Conservation (phyloP, 2,329 filamentous ascomycete species). For the Botrytis elliptica region DNA sequence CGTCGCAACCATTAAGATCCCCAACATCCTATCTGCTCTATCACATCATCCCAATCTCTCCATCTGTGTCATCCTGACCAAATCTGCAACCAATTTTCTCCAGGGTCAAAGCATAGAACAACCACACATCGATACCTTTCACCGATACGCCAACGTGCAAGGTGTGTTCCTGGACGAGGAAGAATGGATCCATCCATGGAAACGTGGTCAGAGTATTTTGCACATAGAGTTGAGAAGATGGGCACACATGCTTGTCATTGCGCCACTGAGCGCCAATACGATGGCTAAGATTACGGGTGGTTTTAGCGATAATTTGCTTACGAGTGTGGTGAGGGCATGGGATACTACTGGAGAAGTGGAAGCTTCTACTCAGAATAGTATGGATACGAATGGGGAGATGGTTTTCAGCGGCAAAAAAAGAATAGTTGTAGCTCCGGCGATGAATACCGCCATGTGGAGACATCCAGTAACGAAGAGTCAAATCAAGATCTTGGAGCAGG, state of each 20-base stretch:
- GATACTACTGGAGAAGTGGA: constrained; percentile 53
- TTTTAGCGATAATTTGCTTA: constrained; percentile 74
- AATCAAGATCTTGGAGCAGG: constrained; percentile 64
- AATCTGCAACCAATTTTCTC: constrained; percentile 72
- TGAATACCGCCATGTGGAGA: constrained; percentile 90
- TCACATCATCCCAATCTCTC: constrained; percentile 56
- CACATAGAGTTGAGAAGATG: constrained; percentile 86
- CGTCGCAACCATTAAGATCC: constrained; percentile 86
- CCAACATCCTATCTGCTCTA: constrained; percentile 62
- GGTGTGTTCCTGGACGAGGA: constrained; percentile 79
- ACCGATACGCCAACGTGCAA: constrained; percentile 67
- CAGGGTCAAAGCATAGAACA: constrained; percentile 74
- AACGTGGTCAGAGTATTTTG: constrained; percentile 72
- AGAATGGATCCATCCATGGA: constrained; percentile 81
- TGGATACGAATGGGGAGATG: constrained; percentile 19
- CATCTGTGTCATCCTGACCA: constrained; percentile 81
- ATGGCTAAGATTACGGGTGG: constrained; percentile 82
- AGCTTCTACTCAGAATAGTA: constrained; percentile 11
- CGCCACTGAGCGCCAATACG: constrained; percentile 79
- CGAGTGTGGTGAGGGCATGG: constrained; percentile 79
- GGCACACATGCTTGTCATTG: constrained; percentile 78
- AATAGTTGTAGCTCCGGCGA: constrained; percentile 75
- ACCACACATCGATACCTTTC: constrained; percentile 61
- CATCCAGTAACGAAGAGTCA: constrained; percentile 80
- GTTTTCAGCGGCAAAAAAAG: constrained; percentile 51